phyloP scores from a whole-genome alignment of 2,329 filamentous ascomycete genomes.

The Alternaria infectoria region DNA sequence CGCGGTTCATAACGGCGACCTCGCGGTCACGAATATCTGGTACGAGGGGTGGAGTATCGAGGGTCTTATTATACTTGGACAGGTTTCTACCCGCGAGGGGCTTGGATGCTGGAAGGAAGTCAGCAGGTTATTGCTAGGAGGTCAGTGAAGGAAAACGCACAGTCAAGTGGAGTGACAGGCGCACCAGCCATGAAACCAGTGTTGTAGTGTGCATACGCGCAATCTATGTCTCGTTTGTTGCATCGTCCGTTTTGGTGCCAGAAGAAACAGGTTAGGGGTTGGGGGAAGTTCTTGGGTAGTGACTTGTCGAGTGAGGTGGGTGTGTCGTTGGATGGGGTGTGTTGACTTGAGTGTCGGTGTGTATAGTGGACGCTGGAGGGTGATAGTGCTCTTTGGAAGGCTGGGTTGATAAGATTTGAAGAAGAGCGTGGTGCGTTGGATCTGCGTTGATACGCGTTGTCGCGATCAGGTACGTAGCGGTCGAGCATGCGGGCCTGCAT shows the following conservation, averaged over 20 bases:
- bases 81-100: not conserved
- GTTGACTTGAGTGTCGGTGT: not conserved
- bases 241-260: constrained; percentile 14
- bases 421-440: not conserved
- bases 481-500: not conserved
- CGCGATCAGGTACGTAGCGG: not conserved
- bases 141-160: not conserved
- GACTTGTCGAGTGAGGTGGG: not conserved
- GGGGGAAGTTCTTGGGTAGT: constrained; percentile 14
- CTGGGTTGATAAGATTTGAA: not conserved
- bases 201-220: constrained; percentile 10
- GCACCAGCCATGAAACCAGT: not conserved
- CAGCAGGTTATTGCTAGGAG: not conserved
- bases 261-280: constrained; percentile 13
- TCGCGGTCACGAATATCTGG: not conserved
- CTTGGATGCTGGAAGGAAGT: not conserved
- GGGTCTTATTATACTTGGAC: not conserved
- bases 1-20: not conserved
- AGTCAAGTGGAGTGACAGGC: not conserved
- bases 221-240: constrained; percentile 7
- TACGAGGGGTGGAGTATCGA: not conserved
- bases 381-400: not conserved
- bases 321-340: not conserved
- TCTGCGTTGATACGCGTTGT: not conserved
- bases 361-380: not conserved